These are phyloP conservation scores for Sarocladiaceae sp. DNA, from an alignment of 2,329 filamentous ascomycete genomes.

Conservation along the genomic window DNA sequence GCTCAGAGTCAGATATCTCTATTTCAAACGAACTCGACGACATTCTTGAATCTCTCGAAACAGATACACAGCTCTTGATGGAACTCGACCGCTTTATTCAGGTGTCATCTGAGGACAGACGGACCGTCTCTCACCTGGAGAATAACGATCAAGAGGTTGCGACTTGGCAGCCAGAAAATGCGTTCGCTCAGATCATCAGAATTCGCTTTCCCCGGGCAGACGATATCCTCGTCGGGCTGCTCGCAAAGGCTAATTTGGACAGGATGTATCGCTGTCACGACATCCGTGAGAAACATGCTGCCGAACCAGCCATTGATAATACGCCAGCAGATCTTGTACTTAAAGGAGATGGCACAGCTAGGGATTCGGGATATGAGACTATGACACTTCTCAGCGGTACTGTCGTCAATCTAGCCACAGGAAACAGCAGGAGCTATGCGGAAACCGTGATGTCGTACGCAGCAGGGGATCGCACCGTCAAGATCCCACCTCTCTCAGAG, in stretches of 20 bases:
- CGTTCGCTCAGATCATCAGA: conserved; percentile 1
- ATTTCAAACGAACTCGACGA: neutral
- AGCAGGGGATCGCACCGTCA: neutral
- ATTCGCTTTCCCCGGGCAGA: neutral
- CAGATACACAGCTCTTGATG: conserved; percentile 3
- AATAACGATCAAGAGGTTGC: neutral
- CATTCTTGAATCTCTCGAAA: neutral
- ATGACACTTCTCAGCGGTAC: neutral
- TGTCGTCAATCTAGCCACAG: neutral
- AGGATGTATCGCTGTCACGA: neutral
- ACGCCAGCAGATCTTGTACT: no score
- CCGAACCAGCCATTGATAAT: no score
- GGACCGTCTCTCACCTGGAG: no score
- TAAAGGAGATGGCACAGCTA: neutral
- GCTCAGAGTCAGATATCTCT: neutral
- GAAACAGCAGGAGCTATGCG: neutral
- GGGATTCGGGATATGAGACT: conserved; percentile 1
- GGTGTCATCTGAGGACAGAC: no score
- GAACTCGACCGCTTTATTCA: conserved; percentile 1
- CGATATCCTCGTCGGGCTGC: neutral
- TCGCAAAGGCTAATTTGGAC: neutral
- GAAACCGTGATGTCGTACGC: conserved; percentile 4
- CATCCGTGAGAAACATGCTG: neutral
- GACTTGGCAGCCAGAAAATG: neutral
- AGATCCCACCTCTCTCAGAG: neutral